Evolutionary conservation across 495 filamentous ascomycete species (phyloP), one percentile per base, ranked within the genome.

Genomic region (Neurospora sp.): DNA sequence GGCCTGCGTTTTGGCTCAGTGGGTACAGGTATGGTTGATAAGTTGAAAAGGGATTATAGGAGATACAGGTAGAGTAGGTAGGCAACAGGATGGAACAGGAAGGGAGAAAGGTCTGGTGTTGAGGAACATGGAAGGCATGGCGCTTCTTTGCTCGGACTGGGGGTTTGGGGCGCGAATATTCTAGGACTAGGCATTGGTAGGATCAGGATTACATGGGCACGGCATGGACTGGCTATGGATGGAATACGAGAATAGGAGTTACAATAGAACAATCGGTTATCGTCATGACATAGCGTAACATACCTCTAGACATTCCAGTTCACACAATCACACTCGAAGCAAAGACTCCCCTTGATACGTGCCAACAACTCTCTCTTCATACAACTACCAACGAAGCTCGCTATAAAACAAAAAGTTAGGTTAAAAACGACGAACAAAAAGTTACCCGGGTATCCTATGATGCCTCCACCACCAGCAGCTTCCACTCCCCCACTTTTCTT

Each of bases 401-500:
- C 48, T 59, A 14, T 27, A 59, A 27, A 59, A 59, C 48, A 27
- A 59, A 27, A 53, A 22, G 20, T 68, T 39, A n/a, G 18, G 59
- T 40, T 14, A 22, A 40, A 42, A 40, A 69, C 12, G 37, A 69
- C 12, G 37, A 72, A 72, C 12, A 69, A 10, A 39, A 72, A n/a
- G 16, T 9, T 35, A 71, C 46, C 70, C 41, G 46, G 46, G 46
- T 71, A 39, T 71, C 39, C 38, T 35, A 68, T 72, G 71, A 68
- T 20, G 53, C n/a, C 53, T 66, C 53, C 27, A 27, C 48, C 22
- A 6, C 27, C 27, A 31, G 2, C 27, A 31, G 27, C 27, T 31
- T 46, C 42, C 42, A 20, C 8, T 4, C 16, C 16, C 5, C 41
- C 6, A n/a, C 41, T 44, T 44, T 44, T 44, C 41, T 44, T n/a